Conservation (phyloP, 257 asterid species). For the Eucommia ulmoides region DNA sequence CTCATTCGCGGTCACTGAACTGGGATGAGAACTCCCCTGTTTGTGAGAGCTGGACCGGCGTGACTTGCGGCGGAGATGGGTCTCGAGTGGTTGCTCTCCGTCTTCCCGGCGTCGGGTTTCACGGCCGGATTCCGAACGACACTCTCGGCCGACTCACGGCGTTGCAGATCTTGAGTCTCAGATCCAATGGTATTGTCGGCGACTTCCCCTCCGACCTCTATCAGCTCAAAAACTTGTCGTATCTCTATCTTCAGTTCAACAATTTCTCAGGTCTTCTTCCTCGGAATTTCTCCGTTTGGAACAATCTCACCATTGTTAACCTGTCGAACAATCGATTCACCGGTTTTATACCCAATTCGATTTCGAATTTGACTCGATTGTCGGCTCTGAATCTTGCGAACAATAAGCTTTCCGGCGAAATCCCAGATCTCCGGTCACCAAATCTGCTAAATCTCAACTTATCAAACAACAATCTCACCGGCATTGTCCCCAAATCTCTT, state of each 20-base stretch:
- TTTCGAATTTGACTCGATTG: slow-evolving; percentile 47
- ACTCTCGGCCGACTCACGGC: slow-evolving; percentile 65
- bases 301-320: slow-evolving; percentile 38
- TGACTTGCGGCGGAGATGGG: slow-evolving; percentile 54
- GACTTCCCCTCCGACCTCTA: slow-evolving; percentile 56
- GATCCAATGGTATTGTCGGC: slow-evolving; percentile 79
- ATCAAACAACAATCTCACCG: slow-evolving; percentile 62
- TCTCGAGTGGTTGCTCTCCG: slow-evolving; percentile 50
- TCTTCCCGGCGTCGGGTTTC: slow-evolving; percentile 77
- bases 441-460: slow-evolving; percentile 54
- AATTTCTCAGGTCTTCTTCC: slow-evolving; percentile 75
- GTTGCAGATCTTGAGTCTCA: slow-evolving; percentile 90
- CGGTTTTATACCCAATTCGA: slow-evolving; percentile 50
- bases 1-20: slow-evolving; percentile 45
- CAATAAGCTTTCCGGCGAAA: slow-evolving; percentile 51
- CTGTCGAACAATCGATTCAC: slow-evolving; percentile 58
- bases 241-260: slow-evolving; percentile 78
- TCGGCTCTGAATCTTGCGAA: slow-evolving; percentile 54
- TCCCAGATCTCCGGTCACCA: slow-evolving; percentile 50
- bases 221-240: slow-evolving; percentile 54
- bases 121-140: slow-evolving; percentile 58
- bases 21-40: slow-evolving; percentile 40
- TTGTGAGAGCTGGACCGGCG: slow-evolving; percentile 73
- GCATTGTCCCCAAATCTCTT: slow-evolving; percentile 71
- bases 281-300: slow-evolving; percentile 63